Evolutionary conservation across 768 basidiomycete genomes (phyloP).

Genomic region (Tylopilus vinaceipallidus): DNA sequence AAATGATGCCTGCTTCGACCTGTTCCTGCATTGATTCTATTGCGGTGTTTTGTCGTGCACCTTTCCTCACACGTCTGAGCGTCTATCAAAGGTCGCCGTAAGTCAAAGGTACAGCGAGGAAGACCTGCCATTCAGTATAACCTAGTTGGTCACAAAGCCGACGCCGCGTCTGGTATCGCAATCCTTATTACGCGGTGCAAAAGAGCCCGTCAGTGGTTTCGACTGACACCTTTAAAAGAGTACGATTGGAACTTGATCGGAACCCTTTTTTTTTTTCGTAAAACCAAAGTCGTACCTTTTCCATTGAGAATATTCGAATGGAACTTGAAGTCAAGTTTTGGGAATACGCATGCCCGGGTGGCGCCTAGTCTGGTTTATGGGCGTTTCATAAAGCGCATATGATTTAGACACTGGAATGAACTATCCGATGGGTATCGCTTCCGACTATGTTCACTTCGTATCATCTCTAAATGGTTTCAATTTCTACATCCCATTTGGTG

Average conservation of each 20-base stretch:
- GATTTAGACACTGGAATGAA: not conserved
- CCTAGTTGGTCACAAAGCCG: not conserved
- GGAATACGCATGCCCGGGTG: not conserved
- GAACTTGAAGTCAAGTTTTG: too few species aligned
- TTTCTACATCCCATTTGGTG: not conserved
- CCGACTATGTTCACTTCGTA: not conserved
- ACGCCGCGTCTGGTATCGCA: not conserved
- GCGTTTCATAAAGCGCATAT: not conserved
- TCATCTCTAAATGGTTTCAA: too few species aligned
- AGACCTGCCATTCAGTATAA: slow-evolving; percentile 3
- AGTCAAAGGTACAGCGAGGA: not conserved
- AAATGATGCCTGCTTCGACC: too few species aligned
- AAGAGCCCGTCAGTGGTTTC: too few species aligned
- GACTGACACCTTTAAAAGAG: too few species aligned
- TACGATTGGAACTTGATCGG: too few species aligned
- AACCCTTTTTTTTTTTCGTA: too few species aligned
- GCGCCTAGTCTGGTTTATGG: not conserved
- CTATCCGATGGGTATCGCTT: not conserved
- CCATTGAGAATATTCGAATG: too few species aligned
- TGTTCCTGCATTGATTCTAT: not conserved
- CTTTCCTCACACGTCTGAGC: not conserved
- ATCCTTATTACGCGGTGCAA: too few species aligned
- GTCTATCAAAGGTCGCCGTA: not conserved
- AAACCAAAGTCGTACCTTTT: too few species aligned
- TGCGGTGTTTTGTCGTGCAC: not conserved